A percentile compares a stretch with the other conserved stretches of the same genome.
Evolutionary conservation across 2,329 filamentous ascomycete genomes (phyloP).

Genomic region (Arthrobotrys conoides): DNA sequence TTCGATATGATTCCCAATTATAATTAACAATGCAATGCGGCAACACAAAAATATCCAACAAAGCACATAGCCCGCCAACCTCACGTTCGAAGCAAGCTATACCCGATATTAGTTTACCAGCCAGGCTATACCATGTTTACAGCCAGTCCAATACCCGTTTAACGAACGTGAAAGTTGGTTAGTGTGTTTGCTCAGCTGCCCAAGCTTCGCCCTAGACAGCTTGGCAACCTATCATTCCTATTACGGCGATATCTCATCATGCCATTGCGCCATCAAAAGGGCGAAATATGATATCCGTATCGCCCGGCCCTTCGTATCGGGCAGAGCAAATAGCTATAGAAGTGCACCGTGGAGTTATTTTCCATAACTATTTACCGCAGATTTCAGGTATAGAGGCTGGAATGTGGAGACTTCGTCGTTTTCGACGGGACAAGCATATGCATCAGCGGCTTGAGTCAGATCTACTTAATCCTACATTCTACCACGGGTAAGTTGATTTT

Average conservation of each 20-base stretch:
- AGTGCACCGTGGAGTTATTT: not conserved
- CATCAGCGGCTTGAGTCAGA: not conserved
- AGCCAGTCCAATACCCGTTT: not conserved
- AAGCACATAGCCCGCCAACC: constrained; percentile 2
- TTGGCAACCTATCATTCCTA: constrained; percentile 7
- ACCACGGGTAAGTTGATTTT: not conserved
- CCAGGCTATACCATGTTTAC: not conserved
- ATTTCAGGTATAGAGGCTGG: not conserved
- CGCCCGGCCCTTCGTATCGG: not conserved
- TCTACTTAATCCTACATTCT: not conserved
- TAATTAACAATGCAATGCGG: not conserved
- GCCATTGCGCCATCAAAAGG: constrained; percentile 6
- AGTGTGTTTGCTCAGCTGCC: constrained; percentile 9
- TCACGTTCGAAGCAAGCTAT: not conserved
- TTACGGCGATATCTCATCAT: constrained; percentile 7
- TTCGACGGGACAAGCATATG: not conserved
- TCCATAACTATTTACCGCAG: too few species aligned
- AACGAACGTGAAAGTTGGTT: not conserved
- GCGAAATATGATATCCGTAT: constrained; percentile 2
- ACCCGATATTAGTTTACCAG: not conserved
- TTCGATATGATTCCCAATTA: too few species aligned
- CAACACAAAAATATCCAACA: constrained; percentile 34
- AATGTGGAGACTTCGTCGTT: not conserved
- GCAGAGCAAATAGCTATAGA: not conserved
- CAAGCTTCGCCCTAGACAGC: constrained; percentile 2